Evolutionary conservation across 2,329 filamentous ascomycete species (phyloP), one percentile per base, ranked within the genome.

Genomic region (Zasmidium cellare): DNA sequence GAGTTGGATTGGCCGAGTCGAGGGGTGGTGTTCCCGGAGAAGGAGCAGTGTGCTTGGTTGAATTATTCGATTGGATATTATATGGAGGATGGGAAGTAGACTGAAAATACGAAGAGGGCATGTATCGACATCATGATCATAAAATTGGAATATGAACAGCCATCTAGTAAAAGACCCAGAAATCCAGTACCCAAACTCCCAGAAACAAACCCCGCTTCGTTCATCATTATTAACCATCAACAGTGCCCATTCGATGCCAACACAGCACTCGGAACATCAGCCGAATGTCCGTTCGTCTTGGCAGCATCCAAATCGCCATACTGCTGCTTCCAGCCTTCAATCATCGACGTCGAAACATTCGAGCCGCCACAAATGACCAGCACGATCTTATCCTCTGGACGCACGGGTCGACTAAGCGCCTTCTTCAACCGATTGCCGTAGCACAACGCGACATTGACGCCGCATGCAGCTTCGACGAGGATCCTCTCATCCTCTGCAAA

Each of bases 401-500:
- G 86, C 62, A 91, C 82, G 5, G 35, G 23, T 28, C 87, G 84
- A 0, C 92, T 76, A 9, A 85, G 65, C 1, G 72, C 76, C 65
- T 80, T 79, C 68, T 86, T 82, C 68, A 96, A 71, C 41, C 83
- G 73, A 0, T 83, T 84, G 35, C 84, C 84, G 68, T 91, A 91
- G 59, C 81, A 86, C 2, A 85, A 72, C 1, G 88, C 90, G 9
- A 96, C 76, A 53, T 88, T 89, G 80, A 93, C 91, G 1, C 93
- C 92, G 71, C 93, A 97, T 0, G 92, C 87, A 45, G 88, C 79
- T 77, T 97, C 93, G 3, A 96, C 90, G 56, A 96, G 79, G 55
- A 93, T 76, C 25, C 89, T 79, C 65, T 92, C 90, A 58, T 96
- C 91, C 64, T 97, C 90, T 7, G 91, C 88, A 61, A 97, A 87